These are phyloP conservation scores for Fagopyrum homotropicum DNA, from an alignment of 148 eudicot species.

Conservation along the genomic window DNA sequence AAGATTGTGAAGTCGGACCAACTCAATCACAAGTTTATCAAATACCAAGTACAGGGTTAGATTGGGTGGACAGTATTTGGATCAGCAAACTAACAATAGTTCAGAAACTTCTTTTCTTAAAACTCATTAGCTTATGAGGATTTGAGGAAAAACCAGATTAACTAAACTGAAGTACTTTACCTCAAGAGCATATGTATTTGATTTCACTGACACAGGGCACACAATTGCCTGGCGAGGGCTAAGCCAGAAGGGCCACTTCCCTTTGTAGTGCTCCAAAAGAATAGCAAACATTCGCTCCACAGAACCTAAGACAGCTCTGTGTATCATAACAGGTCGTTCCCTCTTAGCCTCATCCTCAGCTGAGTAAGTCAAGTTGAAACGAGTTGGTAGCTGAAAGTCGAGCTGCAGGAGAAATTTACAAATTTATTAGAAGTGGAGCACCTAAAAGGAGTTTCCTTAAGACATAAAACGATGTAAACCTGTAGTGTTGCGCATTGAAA, in stretches of 20 bases:
- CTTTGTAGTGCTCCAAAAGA: constrained; percentile 95
- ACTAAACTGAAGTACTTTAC: constrained; percentile 20
- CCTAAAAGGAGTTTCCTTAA: not conserved
- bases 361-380: constrained; percentile 81
- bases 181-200: constrained; percentile 70
- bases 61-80: too few relatives aligned
- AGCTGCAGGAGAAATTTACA: constrained; percentile 37
- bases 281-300: constrained; percentile 98
- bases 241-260: constrained; percentile 99
- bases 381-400: constrained; percentile 90
- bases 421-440: not conserved
- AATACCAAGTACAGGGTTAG: too few relatives aligned
- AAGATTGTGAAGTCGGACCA: not conserved
- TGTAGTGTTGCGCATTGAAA: constrained; percentile 99
- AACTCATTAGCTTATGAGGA: not conserved
- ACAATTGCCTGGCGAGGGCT: constrained; percentile 96
- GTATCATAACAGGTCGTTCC: constrained; percentile 96
- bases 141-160: not conserved
- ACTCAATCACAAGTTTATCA: not conserved
- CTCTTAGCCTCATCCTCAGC: constrained; percentile 96
- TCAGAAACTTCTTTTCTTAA: not conserved
- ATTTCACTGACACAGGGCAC: constrained; percentile 84
- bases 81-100: not conserved
- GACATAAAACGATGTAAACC: constrained; percentile 32
- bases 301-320: constrained; percentile 93